A percentile compares a stretch with the other conserved stretches of the same genome.
Evolutionary conservation across 2,329 filamentous ascomycete species (phyloP).

Genomic region (Penicillium brasilianum): DNA sequence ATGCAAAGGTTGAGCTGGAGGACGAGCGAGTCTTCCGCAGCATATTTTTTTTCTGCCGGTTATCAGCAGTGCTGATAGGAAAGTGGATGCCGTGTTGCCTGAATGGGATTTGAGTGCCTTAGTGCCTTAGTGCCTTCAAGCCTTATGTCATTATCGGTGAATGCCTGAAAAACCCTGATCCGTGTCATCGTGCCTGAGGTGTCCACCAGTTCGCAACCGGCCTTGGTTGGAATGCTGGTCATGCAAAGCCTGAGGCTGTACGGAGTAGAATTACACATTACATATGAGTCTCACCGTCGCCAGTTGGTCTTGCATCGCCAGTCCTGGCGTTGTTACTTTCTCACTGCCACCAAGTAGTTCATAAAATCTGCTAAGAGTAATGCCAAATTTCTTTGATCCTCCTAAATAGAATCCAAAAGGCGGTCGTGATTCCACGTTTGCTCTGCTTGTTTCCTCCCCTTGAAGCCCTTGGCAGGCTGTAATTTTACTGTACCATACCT

Average conservation of each 20-base stretch:
- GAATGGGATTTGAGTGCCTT: not conserved
- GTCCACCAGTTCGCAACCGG: slow-evolving; percentile 16
- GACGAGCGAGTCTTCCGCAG: slow-evolving; percentile 25
- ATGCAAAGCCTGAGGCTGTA: slow-evolving; percentile 2
- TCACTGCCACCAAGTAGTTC: not conserved
- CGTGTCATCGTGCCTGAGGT: slow-evolving; percentile 17
- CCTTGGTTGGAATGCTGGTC: slow-evolving; percentile 10
- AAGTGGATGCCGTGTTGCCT: slow-evolving; percentile 18
- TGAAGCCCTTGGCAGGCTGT: slow-evolving; percentile 10
- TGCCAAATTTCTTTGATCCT: not conserved
- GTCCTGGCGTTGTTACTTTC: not conserved
- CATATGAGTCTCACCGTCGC: slow-evolving; percentile 20
- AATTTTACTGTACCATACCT: slow-evolving; percentile 18
- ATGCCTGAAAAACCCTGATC: slow-evolving; percentile 5
- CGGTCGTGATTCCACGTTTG: not conserved
- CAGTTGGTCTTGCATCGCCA: not conserved
- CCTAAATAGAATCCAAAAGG: not conserved
- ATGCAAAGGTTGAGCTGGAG: slow-evolving; percentile 6
- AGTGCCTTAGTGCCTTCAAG: slow-evolving; percentile 14
- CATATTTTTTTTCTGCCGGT: slow-evolving; percentile 31
- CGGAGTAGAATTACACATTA: slow-evolving; percentile 18
- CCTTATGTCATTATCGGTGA: not conserved
- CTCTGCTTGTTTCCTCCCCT: not conserved
- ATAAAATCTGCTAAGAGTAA: not conserved
- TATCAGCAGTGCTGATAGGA: slow-evolving; percentile 27